Percentiles rank a stretch among this genome's conserved stretches.
These are phyloP conservation scores for Sporothrix phasma DNA, from an alignment of 2,329 filamentous ascomycete species.

Conservation along the genomic window DNA sequence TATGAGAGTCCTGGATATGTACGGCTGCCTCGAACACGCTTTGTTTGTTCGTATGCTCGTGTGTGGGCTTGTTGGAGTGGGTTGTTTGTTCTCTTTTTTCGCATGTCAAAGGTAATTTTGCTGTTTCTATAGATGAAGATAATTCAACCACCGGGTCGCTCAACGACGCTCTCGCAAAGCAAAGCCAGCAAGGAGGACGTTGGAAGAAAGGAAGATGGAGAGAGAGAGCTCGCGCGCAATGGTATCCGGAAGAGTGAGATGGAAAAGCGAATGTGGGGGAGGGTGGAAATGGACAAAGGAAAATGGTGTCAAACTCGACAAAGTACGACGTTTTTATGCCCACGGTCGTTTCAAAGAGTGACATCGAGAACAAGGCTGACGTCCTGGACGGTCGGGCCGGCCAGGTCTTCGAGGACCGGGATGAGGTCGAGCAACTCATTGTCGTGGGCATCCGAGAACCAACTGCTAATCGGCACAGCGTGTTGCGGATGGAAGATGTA, in stretches of 20 bases:
- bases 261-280: neutral
- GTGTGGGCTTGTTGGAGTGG: neutral
- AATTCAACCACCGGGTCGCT: neutral
- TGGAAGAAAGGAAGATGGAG: neutral
- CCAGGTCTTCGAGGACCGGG: conserved; percentile 94
- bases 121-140: conserved; percentile 7
- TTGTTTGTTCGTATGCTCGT: neutral
- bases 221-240: conserved; percentile 6
- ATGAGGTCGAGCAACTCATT: conserved; percentile 97
- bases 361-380: conserved; percentile 97
- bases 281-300: neutral
- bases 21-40: neutral
- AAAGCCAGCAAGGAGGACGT: conserved; percentile 11
- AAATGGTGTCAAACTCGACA: neutral
- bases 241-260: conserved; percentile 8
- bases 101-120: neutral
- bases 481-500: conserved; percentile 99
- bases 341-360: conserved; percentile 53
- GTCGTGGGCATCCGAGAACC: conserved; percentile 99
- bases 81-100: neutral
- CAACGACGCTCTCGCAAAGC: conserved; percentile 10
- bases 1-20: neutral
- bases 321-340: conserved; percentile 19
- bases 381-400: conserved; percentile 78
- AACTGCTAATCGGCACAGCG: conserved; percentile 97